Percentiles rank a stretch among this genome's conserved stretches.
These are phyloP conservation scores for Phaffia tasmanica DNA, from an alignment of 768 basidiomycete genomes.

Conservation along the genomic window DNA sequence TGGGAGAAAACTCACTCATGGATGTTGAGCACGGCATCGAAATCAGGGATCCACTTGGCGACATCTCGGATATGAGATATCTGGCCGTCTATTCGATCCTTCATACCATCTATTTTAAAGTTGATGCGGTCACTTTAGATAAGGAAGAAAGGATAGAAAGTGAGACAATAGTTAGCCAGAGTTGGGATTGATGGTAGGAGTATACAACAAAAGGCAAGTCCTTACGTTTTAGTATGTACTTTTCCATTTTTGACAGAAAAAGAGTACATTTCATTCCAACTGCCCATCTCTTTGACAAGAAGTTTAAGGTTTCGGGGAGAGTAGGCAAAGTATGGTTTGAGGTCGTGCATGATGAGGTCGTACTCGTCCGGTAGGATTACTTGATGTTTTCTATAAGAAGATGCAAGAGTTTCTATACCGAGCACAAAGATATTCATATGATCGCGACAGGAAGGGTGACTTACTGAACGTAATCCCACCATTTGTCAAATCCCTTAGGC, in stretches of 20 bases:
- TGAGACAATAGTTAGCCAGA: not conserved
- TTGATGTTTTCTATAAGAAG: constrained; percentile 29
- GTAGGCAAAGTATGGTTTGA: constrained; percentile 32
- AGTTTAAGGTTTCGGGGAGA: constrained; percentile 29
- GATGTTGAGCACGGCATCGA: constrained; percentile 30
- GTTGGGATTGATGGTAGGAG: too few relatives aligned
- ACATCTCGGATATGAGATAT: constrained; percentile 28
- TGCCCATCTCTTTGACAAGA: constrained; percentile 20
- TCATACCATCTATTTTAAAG: constrained; percentile 29
- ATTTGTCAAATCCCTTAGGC: constrained; percentile 36
- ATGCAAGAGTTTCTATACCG: not conserved
- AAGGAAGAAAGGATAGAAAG: not conserved
- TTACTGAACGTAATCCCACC: constrained; percentile 34
- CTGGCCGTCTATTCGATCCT: constrained; percentile 31
- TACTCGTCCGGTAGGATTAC: constrained; percentile 35
- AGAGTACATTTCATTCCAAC: constrained; percentile 12
- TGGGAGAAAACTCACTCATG: constrained; percentile 25
- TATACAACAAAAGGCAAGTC: not conserved
- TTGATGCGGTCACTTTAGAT: not conserved
- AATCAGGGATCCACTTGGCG: constrained; percentile 29
- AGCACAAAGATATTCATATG: too few relatives aligned
- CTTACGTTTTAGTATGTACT: not conserved
- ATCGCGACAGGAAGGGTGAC: constrained; percentile 11
- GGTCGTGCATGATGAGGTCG: constrained; percentile 32
- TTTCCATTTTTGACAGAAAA: constrained; percentile 15